A percentile compares a stretch with the other conserved stretches of the same genome.
Conservation (phyloP, 2,329 filamentous ascomycete species). For the Stagonosporopsis cucurbitacearum region DNA sequence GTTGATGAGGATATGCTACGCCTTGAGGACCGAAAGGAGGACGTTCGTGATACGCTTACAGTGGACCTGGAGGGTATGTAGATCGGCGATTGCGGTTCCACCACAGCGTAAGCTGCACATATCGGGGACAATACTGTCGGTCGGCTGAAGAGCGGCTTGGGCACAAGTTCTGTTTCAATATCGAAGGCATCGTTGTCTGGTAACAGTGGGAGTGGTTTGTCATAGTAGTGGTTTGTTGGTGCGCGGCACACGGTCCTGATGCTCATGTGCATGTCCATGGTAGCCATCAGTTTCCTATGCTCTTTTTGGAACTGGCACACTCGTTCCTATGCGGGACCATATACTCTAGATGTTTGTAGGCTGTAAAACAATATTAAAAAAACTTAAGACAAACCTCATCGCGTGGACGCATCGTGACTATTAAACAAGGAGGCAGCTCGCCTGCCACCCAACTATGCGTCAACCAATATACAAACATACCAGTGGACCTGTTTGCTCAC, state of each 20-base stretch:
- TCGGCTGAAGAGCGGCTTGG: slow-evolving; percentile 38
- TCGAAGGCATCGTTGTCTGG: slow-evolving; percentile 9
- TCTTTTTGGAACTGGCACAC: background rate
- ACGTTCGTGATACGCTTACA: background rate
- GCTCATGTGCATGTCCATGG: slow-evolving; percentile 4
- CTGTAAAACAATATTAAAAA: slow-evolving; percentile 21
- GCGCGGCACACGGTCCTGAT: slow-evolving; percentile 10
- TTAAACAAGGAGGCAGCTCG: slow-evolving; percentile 30
- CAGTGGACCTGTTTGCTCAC: slow-evolving; percentile 26
- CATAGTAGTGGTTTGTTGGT: slow-evolving; percentile 16
- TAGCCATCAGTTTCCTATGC: background rate
- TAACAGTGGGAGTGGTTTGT: slow-evolving; percentile 22
- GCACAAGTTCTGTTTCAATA: slow-evolving; percentile 28
- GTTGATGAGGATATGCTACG: slow-evolving; percentile 11
- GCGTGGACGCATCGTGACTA: slow-evolving; percentile 26
- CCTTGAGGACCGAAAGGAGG: slow-evolving; percentile 10
- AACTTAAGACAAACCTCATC: slow-evolving; percentile 20
- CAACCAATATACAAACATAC: slow-evolving; percentile 22
- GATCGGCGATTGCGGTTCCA: slow-evolving; percentile 28
- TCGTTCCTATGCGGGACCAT: slow-evolving; percentile 1
- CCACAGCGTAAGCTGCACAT: slow-evolving; percentile 28
- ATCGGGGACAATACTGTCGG: slow-evolving; percentile 25
- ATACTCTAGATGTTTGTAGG: slow-evolving; percentile 14
- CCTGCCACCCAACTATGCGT: slow-evolving; percentile 25
- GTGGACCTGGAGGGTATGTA: slow-evolving; percentile 18